A percentile compares a stretch with the other conserved stretches of the same genome.
phyloP scores from a whole-genome alignment of 2,329 filamentous ascomycete species.

The Fusarium pseudocircinatum region DNA sequence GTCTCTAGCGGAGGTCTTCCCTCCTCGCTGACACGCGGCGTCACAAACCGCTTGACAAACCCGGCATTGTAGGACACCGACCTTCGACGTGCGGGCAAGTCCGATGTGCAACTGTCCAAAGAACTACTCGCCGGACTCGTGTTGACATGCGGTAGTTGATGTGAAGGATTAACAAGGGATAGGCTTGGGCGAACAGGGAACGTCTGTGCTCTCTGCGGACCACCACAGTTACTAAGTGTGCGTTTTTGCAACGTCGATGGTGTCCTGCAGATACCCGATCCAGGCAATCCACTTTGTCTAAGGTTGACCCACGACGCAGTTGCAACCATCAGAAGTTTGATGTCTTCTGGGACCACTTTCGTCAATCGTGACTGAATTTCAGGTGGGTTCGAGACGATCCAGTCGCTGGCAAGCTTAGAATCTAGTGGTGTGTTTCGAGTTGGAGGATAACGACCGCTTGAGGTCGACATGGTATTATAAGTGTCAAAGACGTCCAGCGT shows the following conservation, averaged over 20 bases:
- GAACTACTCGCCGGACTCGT: constrained; percentile 32
- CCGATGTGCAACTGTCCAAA: constrained; percentile 26
- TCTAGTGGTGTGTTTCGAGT: constrained; percentile 49
- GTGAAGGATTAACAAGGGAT: constrained; percentile 18
- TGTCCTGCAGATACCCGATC: constrained; percentile 44
- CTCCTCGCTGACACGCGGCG: constrained; percentile 39
- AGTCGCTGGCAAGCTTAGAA: constrained; percentile 31
- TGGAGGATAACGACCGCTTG: constrained; percentile 59
- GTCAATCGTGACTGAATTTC: constrained; percentile 45
- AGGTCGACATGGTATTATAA: constrained; percentile 67
- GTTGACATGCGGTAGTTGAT: constrained; percentile 24
- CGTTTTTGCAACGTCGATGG: constrained; percentile 41
- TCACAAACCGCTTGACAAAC: constrained; percentile 39
- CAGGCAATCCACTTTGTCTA: constrained; percentile 50
- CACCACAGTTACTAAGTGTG: constrained; percentile 28
- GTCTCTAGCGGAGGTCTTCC: constrained; percentile 35
- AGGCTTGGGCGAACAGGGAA: constrained; percentile 35
- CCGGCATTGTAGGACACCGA: constrained; percentile 41
- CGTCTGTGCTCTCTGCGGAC: constrained; percentile 31
- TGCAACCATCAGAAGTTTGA: constrained; percentile 51
- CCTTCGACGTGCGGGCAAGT: constrained; percentile 36
- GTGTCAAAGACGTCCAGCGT: constrained; percentile 75
- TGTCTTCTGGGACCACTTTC: constrained; percentile 45
- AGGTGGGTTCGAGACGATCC: constrained; percentile 29
- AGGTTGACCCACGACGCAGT: constrained; percentile 53